A percentile compares a stretch with the other conserved stretches of the same genome.
These are phyloP conservation scores for Eragrostis curvula DNA, from an alignment of 176 grass and related monocot genomes.

Conservation along the genomic window DNA sequence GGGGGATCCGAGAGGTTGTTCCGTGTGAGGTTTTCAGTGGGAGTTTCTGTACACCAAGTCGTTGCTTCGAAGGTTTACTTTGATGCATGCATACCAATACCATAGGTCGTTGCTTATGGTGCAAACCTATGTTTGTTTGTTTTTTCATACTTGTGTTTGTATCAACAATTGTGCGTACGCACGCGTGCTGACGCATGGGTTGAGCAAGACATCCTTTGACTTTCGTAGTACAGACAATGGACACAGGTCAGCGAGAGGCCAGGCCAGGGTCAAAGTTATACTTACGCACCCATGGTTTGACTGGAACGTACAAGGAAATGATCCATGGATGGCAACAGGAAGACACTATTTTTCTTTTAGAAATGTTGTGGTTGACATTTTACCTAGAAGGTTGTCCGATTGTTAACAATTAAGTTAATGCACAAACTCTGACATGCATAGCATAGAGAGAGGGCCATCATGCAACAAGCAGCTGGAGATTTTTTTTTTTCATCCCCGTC, in stretches of 20 bases:
- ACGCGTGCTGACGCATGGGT: neutral
- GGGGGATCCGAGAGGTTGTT: constrained; percentile 7
- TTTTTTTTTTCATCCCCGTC: too few relatives aligned
- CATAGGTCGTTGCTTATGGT: neutral
- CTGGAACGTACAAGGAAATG: neutral
- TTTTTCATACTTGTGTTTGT: too few relatives aligned
- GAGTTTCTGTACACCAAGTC: constrained; percentile 29
- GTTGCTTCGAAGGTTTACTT: constrained; percentile 61
- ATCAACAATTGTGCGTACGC: neutral
- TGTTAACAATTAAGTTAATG: too few relatives aligned
- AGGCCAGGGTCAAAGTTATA: neutral
- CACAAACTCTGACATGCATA: too few relatives aligned
- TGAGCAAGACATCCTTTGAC: constrained; percentile 24
- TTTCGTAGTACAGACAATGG: neutral
- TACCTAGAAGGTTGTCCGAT: too few relatives aligned
- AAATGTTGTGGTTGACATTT: too few relatives aligned
- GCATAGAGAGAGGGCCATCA: too few relatives aligned
- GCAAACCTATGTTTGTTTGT: neutral
- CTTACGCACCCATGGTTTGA: neutral
- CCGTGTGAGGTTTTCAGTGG: constrained; percentile 39
- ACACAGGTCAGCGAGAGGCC: neutral
- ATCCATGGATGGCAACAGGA: neutral
- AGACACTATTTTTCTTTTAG: neutral
- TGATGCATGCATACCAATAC: neutral
- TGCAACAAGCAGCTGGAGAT: too few relatives aligned